A percentile compares a stretch with the other conserved stretches of the same genome.
phyloP scores from a whole-genome alignment of 306 rosid species.

The Casuarina equisetifolia region DNA sequence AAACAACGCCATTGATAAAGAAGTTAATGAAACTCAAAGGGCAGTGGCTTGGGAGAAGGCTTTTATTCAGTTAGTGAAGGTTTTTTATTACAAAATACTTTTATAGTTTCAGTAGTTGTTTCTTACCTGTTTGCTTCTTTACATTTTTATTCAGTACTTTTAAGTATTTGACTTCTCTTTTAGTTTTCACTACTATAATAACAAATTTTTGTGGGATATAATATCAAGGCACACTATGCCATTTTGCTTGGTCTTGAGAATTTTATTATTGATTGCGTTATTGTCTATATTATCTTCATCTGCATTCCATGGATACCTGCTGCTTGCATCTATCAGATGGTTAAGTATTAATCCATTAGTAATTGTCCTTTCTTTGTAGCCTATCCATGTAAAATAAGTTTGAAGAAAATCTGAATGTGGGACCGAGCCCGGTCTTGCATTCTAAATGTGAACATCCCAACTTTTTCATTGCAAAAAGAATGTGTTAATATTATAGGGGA shows the following conservation, averaged over 20 bases:
- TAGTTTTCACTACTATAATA: not conserved
- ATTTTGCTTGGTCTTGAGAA: not conserved
- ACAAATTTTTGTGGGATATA: not conserved
- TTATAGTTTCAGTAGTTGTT: not conserved
- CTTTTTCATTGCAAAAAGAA: not conserved
- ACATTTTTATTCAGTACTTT: not conserved
- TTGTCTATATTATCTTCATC: not conserved
- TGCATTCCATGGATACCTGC: not conserved
- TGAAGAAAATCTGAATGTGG: not conserved
- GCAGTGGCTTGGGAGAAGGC: conserved; percentile 97
- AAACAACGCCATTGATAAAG: conserved; percentile 71
- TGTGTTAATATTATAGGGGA: not conserved
- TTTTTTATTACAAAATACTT: conserved; percentile 34
- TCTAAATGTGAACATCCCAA: conserved; percentile 4
- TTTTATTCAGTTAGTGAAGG: conserved; percentile 88
- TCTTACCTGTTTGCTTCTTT: conserved; percentile 8
- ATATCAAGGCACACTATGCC: not conserved
- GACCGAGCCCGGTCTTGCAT: not conserved
- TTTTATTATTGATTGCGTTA: not conserved
- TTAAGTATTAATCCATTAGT: not conserved
- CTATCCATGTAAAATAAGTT: too few relatives aligned
- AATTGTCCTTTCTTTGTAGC: not conserved
- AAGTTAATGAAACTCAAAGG: conserved; percentile 64
- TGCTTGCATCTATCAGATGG: not conserved
- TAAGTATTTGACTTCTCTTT: conserved; percentile 7